Evolutionary conservation across 306 rosid genomes (phyloP), one percentile per base, ranked within the genome.

Genomic region (Gastrolobium bilobum): DNA sequence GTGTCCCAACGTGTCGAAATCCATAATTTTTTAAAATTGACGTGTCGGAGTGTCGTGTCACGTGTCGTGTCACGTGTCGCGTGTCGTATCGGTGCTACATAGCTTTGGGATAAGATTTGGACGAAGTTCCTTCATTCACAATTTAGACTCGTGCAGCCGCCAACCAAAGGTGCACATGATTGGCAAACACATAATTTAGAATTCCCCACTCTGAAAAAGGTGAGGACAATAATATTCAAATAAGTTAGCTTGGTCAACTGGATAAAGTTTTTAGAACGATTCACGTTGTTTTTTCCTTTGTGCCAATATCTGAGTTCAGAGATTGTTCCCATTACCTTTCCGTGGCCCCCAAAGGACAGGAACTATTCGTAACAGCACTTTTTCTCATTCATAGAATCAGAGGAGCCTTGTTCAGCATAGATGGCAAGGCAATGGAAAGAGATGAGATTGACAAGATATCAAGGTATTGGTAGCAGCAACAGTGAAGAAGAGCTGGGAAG

Each of bases 371-470:
- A 26, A 42, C 1, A 62, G 46, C 62, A 30, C 5, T 66, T 9
- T 44, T 8, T 48, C 72, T 0, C 26, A 20, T 20, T 20, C 31
- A 39, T 2, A 62, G 58, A 13, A 39, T 14, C 58, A 67, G 42
- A 46, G 40, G 61, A 43, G 1, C 14, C 14, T 66, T 50, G 72
- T 6, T 13, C 10, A 1, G 67, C 14, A 33, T 3, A 81, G 66
- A 93, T 91, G 97, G 89, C 51, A 57, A 93, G 87, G 73, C 85
- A 76, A 53, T 82, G 75, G 88, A 82, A 75, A 80, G 92, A 71
- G 80, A 50, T 79, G 11, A 71, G 5, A 4, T 7, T n/a, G 53
- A 10, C 46, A 26, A 82, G 84, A 15, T 30, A 65, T 14, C 79
- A 75, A 26, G 80, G 58, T 6, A 43, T 67, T 6, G 46, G 75